Percentiles rank a stretch among this genome's conserved stretches.
Conservation (phyloP, 352 stramenopile genomes). For the Phytophthora megakarya region DNA sequence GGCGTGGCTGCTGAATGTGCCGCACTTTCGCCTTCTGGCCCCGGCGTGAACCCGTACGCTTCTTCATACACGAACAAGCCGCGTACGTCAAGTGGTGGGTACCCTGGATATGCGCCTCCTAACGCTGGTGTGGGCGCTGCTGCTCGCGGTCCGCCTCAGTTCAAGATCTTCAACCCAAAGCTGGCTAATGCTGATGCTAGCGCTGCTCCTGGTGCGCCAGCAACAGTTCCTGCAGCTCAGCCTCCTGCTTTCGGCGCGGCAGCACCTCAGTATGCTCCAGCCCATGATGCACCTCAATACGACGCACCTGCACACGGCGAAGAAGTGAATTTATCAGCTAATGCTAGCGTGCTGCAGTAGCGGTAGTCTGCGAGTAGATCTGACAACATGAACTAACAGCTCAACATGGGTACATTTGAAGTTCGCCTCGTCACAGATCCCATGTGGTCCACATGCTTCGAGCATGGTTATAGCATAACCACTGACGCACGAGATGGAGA, state of each 20-base stretch:
- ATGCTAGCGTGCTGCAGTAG: conserved; percentile 76
- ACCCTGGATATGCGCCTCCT: conserved; percentile 41
- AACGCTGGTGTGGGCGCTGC: conserved; percentile 34
- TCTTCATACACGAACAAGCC: conserved; percentile 36
- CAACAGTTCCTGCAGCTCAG: conserved; percentile 14
- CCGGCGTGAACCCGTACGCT: conserved; percentile 67
- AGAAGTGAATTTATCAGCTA: conserved; percentile 77
- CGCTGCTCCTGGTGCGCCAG: conserved; percentile 17
- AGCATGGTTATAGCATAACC: no score
- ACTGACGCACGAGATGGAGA: conserved; percentile 13
- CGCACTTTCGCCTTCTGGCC: conserved; percentile 10
- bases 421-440: conserved; percentile 11
- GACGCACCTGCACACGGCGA: conserved; percentile 50
- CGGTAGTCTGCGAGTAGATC: conserved; percentile 11
- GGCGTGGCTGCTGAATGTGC: background rate
- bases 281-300: conserved; percentile 24
- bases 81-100: conserved; percentile 35
- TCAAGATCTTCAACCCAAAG: conserved; percentile 90
- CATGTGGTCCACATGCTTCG: conserved; percentile 12
- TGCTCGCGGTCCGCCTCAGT: conserved; percentile 61
- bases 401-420: conserved; percentile 6
- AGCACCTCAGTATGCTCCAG: conserved; percentile 1
- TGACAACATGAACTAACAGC: no score
- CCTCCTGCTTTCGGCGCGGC: conserved; percentile 36
- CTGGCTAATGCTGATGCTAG: conserved; percentile 42